These are phyloP conservation scores for Aurantiochytrium sp. DNA, from an alignment of 108 stramenopile species.

Conservation along the genomic window DNA sequence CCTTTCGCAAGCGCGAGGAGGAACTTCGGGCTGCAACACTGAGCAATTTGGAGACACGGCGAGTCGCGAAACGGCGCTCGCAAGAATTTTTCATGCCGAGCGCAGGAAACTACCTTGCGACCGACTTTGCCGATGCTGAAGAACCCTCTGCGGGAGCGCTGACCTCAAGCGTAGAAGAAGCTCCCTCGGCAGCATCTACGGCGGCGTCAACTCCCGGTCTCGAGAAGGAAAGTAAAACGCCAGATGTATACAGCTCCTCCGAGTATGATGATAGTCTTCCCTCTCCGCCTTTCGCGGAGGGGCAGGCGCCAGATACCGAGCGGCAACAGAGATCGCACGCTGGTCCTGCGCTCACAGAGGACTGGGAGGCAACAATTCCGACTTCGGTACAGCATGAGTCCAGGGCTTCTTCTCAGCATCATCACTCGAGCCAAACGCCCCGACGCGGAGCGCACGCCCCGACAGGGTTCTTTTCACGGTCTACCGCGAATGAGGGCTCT, in stretches of 20 bases:
- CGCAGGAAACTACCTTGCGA: background rate
- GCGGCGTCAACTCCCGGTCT: background rate
- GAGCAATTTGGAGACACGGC: background rate
- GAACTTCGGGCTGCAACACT: background rate
- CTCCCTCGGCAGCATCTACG: too few species aligned
- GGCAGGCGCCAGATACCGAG: too few species aligned
- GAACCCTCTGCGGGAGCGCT: background rate
- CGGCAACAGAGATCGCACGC: too few species aligned
- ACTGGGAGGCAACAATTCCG: too few species aligned
- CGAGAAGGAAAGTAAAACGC: background rate
- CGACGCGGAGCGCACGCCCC: too few species aligned
- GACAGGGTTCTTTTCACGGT: too few species aligned
- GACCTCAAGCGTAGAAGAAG: background rate
- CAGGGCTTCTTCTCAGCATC: too few species aligned
- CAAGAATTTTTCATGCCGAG: conserved; percentile 8
- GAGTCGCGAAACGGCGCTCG: background rate
- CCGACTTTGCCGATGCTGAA: background rate
- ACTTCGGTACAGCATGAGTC: too few species aligned
- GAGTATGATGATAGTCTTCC: background rate
- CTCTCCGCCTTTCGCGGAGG: background rate
- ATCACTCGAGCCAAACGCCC: too few species aligned
- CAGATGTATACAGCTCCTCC: background rate
- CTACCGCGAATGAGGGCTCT: too few species aligned
- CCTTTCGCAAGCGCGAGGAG: background rate
- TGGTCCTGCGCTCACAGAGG: too few species aligned